Evolutionary conservation across 805 yeast genomes (phyloP), one percentile per base, ranked within the genome.

Genomic region (Ogataea sp.): DNA sequence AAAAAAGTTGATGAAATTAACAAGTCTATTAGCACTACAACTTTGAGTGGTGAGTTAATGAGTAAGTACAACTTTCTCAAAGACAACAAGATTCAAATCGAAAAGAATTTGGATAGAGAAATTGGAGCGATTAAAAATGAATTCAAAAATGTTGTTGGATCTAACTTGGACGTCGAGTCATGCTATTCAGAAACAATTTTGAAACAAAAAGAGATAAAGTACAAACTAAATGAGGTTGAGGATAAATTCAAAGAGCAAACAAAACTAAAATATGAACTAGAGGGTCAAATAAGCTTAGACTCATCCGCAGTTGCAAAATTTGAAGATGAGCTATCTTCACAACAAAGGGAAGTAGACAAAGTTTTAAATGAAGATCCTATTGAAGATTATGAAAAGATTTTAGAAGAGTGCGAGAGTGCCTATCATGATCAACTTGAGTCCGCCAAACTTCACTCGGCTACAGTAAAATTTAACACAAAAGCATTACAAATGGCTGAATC

Each of bases 381-480:
- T 18, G 67, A 65, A 3, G 70, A 70, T 1, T 83, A 77, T 51
- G 75, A 73, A 27, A 61, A 59, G 1, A 63, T 71, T 6, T 44
- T 81, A 2, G 53, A 57, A 21, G 82, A 75, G 14, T 65, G 80
- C 5, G 90, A 85, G 50, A 71, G 70, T 15, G 81, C 80, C 32
- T 73, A 75, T 46, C 70, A 74, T 32, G 69, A 69, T 16, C 77
- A 86, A 0, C 61, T 76, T 14, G 83, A 81, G 45, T 79, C 82
- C 40, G 54, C 75, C 25, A 85, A 85, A 52, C 77, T 84, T 46
- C 73, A 72, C 24, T 78, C 76, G 33, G 83, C 87, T 2, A 80
- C 89, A 1, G 64, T 75, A 20, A 75, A 75, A 32, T 88, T 81
- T 59, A 87, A 84, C 51, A 59, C 68, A 18, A 75, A 74, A 33